phyloP scores from a whole-genome alignment of 1,284 basidiomycete genomes.

The Boletus coffeatus region DNA sequence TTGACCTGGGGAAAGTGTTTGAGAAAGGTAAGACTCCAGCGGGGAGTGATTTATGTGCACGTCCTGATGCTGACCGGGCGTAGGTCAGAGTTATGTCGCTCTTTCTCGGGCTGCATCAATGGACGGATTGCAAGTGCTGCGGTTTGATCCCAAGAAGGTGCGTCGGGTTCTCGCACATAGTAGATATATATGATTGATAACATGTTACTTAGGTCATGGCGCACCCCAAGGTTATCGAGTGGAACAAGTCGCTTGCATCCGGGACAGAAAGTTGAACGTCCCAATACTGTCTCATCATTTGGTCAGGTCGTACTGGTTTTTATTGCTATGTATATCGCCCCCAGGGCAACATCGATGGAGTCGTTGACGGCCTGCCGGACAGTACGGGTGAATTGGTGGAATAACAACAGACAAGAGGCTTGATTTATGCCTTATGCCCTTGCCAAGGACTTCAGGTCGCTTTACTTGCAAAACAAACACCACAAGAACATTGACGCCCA shows the following conservation, averaged over 20 bases:
- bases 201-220: constrained; percentile 39
- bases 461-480: neutral
- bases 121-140: constrained; percentile 73
- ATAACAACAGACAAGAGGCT: neutral
- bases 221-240: constrained; percentile 46
- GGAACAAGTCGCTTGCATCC: constrained; percentile 32
- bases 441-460: neutral
- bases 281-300: neutral
- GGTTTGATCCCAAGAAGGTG: constrained; percentile 70
- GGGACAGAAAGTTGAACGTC: neutral
- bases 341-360: neutral
- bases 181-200: neutral
- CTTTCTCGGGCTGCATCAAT: constrained; percentile 78
- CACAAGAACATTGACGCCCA: too few species aligned
- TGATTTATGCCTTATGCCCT: neutral
- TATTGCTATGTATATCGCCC: neutral
- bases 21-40: constrained; percentile 51
- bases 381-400: neutral
- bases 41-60: neutral
- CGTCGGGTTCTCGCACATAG: constrained; percentile 4
- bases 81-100: constrained; percentile 78
- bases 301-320: neutral
- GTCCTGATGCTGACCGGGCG: neutral
- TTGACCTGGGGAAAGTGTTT: constrained; percentile 56
- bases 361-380: neutral